These are phyloP conservation scores for Oryza longistaminata DNA, from an alignment of 176 grass and related monocot species.

Conservation along the genomic window DNA sequence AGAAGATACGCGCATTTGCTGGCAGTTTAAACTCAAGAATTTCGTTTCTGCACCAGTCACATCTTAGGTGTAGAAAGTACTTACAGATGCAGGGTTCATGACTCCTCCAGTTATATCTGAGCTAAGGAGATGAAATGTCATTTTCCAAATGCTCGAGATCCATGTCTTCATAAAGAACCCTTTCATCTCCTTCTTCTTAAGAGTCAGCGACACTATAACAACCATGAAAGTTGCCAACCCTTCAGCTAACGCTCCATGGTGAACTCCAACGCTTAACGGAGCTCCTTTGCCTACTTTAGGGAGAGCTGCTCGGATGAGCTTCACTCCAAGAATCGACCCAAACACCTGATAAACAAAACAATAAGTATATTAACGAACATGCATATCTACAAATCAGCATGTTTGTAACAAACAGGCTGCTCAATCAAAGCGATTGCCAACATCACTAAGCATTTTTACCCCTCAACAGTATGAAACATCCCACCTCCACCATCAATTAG, in stretches of 20 bases:
- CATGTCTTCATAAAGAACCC: slow-evolving; percentile 97
- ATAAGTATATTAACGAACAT: slow-evolving; percentile 13
- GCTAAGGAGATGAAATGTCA: slow-evolving; percentile 89
- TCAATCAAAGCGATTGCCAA: background rate
- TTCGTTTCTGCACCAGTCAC: slow-evolving; percentile 24
- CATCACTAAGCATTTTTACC: background rate
- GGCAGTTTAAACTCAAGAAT: slow-evolving; percentile 27
- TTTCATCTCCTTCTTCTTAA: slow-evolving; percentile 78
- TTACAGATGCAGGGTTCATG: slow-evolving; percentile 99
- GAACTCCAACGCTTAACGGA: slow-evolving; percentile 60
- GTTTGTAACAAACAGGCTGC: background rate
- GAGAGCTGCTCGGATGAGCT: slow-evolving; percentile 58
- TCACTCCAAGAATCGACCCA: slow-evolving; percentile 65
- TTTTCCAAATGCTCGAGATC: slow-evolving; percentile 85
- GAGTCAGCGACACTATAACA: slow-evolving; percentile 69
- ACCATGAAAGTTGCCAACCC: slow-evolving; percentile 84
- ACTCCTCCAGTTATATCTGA: slow-evolving; percentile 94
- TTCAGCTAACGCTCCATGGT: slow-evolving; percentile 80
- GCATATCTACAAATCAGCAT: background rate
- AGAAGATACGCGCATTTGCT: background rate
- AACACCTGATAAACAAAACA: slow-evolving; percentile 57
- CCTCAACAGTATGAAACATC: background rate
- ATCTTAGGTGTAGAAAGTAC: slow-evolving; percentile 32
- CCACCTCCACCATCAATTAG: slow-evolving; percentile 2
- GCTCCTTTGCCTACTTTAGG: slow-evolving; percentile 80